Base-by-base conservation (phyloP, 139 green algal species). In the Tetratostichococcus sp. region DNA sequence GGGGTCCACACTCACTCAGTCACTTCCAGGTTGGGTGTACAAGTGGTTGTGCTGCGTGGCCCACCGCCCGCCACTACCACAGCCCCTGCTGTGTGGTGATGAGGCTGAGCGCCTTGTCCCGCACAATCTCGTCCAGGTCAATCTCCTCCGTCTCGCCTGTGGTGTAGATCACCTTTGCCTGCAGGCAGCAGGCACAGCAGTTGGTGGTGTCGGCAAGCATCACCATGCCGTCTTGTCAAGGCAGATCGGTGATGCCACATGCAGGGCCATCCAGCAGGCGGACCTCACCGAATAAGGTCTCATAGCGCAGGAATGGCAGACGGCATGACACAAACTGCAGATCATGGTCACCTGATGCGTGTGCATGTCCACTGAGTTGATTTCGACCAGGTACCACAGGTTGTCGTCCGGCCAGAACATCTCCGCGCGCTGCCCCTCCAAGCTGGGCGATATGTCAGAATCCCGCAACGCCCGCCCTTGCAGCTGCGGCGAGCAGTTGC, bases 401-500 rank as follows among this genome's bases (percentile, higher is more conserved):
- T 87, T 90, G 81, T 93, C 86, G 65, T 91, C 86, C 23, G 89
- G 91, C 92, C 92, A 97, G 74, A 88, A 95, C 75, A 97, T 85
- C 86, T 97, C 92, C 3, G 90, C 91, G 39, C 89, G 86, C 28
- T 86, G 79, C 14, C 91, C 89, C 71, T 86, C 75, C 43, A 97
- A 80, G 0, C 78, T 74, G 1, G 79, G 71, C 0, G n/a, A 79
- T 62, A 97, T 91, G 76, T 95, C 92, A 8, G 78, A 69, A 1
- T 81, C 26, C 11, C 76, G 87, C 22, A 96, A 78, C 58, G 87
- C 74, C 25, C 86, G 79, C 26, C 87, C 83, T 0, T 74, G 75
- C 2, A 79, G 79, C 78, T 90, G 80, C 62, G 43, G n/a, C n/a
- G n/a, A n/a, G n/a, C n/a, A n/a, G n/a, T n/a, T n/a, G n/a, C n/a